phyloP scores from a whole-genome alignment of 257 asterid genomes.

The Solanum lycopersicoides region DNA sequence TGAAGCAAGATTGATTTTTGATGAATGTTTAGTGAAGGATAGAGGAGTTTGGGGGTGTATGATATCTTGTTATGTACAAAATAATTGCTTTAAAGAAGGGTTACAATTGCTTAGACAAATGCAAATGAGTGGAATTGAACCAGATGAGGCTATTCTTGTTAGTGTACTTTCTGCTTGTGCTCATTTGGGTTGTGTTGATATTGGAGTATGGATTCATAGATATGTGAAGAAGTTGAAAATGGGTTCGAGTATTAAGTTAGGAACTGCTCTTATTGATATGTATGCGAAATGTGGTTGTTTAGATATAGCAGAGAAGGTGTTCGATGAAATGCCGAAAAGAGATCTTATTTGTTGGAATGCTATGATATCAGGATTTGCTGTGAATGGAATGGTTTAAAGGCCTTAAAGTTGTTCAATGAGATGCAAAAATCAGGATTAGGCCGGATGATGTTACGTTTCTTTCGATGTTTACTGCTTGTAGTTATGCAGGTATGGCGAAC shows the following conservation, averaged over 20 bases:
- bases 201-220: slow-evolving; percentile 61
- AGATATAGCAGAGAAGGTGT: slow-evolving; percentile 41
- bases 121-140: slow-evolving; percentile 48
- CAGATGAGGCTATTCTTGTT: slow-evolving; percentile 57
- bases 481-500: slow-evolving; percentile 46
- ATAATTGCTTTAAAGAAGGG: slow-evolving; percentile 69
- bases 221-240: slow-evolving; percentile 25
- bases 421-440: slow-evolving; percentile 33
- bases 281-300: slow-evolving; percentile 60
- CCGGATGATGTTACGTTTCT: slow-evolving; percentile 55
- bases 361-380: slow-evolving; percentile 61
- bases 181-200: slow-evolving; percentile 51
- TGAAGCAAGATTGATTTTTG: slow-evolving; percentile 50
- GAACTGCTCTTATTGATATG: slow-evolving; percentile 58
- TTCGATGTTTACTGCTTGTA: slow-evolving; percentile 54
- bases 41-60: slow-evolving; percentile 69
- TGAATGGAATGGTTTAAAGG: slow-evolving; percentile 49
- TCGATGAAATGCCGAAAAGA: slow-evolving; percentile 40
- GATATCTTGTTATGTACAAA: slow-evolving; percentile 69
- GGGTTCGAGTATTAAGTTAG: slow-evolving; percentile 21
- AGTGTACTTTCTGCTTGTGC: slow-evolving; percentile 56
- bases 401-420: slow-evolving; percentile 34
- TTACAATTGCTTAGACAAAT: slow-evolving; percentile 47
- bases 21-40: slow-evolving; percentile 53
- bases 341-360: slow-evolving; percentile 66